phyloP scores from a whole-genome alignment of 768 basidiomycete species.

The Termitomyces sp. region DNA sequence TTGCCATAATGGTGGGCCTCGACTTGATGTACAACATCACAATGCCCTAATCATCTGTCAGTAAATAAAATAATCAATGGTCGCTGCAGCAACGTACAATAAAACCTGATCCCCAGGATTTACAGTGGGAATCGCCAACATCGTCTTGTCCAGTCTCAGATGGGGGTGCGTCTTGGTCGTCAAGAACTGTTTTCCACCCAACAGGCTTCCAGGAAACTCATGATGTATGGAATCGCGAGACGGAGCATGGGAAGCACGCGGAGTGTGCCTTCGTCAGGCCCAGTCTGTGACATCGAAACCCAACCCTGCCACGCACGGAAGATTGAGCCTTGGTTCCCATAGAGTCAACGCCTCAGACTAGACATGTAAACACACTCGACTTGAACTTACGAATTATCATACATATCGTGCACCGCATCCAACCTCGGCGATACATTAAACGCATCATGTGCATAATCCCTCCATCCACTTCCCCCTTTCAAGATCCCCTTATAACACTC shows the following conservation, averaged over 20 bases:
- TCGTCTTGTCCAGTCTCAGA: slow-evolving; percentile 48
- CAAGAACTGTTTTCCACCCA: slow-evolving; percentile 54
- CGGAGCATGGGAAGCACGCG: slow-evolving; percentile 55
- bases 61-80: background rate
- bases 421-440: slow-evolving; percentile 46
- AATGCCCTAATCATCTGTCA: slow-evolving; percentile 38
- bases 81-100: slow-evolving; percentile 31
- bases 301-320: slow-evolving; percentile 60
- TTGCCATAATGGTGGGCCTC: slow-evolving; percentile 43
- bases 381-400: slow-evolving; percentile 48
- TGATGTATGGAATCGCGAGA: slow-evolving; percentile 54
- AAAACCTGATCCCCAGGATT: slow-evolving; percentile 64
- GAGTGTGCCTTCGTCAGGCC: slow-evolving; percentile 59
- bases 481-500: slow-evolving; percentile 43
- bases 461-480: slow-evolving; percentile 39
- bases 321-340: slow-evolving; percentile 43
- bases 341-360: background rate
- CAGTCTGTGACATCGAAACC: slow-evolving; percentile 50
- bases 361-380: background rate
- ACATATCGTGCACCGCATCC: slow-evolving; percentile 56
- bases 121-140: slow-evolving; percentile 56
- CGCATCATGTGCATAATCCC: slow-evolving; percentile 35
- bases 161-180: slow-evolving; percentile 59
- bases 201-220: slow-evolving; percentile 55
- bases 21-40: slow-evolving; percentile 54